Percentiles rank a stretch among this genome's conserved stretches.
Conservation (phyloP, 176 grass and related monocot genomes). For the Pontederia paniculata region DNA sequence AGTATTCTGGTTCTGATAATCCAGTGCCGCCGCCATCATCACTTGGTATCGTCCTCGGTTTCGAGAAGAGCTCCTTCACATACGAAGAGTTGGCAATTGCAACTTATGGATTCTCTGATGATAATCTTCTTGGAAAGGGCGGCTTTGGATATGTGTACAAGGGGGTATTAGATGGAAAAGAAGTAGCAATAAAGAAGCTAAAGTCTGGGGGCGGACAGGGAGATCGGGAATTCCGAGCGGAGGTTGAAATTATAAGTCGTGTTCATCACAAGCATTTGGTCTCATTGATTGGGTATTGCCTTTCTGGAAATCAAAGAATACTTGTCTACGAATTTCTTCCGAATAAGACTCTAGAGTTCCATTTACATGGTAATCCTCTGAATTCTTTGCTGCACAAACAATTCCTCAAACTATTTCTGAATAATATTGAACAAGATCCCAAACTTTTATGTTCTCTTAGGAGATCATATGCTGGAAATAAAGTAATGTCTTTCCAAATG, state of each 20-base stretch:
- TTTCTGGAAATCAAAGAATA: constrained; percentile 52
- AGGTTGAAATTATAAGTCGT: constrained; percentile 85
- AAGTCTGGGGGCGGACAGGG: constrained; percentile 57
- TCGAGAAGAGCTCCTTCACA: constrained; percentile 29
- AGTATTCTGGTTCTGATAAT: constrained; percentile 9
- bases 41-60: background rate
- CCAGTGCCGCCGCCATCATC: constrained; percentile 21
- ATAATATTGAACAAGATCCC: background rate
- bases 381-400: background rate
- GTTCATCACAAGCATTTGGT: constrained; percentile 81
- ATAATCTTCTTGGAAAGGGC: constrained; percentile 69
- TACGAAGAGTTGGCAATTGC: constrained; percentile 63
- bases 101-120: constrained; percentile 55
- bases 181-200: constrained; percentile 83
- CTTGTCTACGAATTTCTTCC: constrained; percentile 80
- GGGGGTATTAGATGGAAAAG: constrained; percentile 45
- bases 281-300: constrained; percentile 71
- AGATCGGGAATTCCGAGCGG: constrained; percentile 71
- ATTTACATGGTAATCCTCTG: constrained; percentile 48
- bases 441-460: constrained; percentile 4
- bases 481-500: too few relatives aligned
- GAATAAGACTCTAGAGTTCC: constrained; percentile 77
- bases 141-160: constrained; percentile 78
- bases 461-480: background rate
- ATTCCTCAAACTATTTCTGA: constrained; percentile 1